These are phyloP conservation scores for Angophora floribunda DNA, from an alignment of 345 rosid species.

Conservation along the genomic window DNA sequence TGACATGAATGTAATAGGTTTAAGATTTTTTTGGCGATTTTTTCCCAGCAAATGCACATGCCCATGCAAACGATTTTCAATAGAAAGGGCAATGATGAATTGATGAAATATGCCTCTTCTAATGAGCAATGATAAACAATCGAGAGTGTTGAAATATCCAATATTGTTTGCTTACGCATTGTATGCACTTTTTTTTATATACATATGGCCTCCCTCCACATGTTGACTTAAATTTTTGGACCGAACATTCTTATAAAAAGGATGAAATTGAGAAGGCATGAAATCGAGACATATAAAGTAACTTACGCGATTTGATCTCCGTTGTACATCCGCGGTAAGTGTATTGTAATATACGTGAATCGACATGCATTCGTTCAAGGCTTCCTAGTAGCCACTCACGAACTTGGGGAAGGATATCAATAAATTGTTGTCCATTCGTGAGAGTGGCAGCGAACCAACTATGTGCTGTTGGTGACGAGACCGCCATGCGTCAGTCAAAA, in stretches of 20 bases:
- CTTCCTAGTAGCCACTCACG: not conserved
- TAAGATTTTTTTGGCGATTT: too few species aligned
- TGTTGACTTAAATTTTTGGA: not conserved
- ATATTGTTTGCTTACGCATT: not conserved
- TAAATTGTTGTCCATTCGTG: not conserved
- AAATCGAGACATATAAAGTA: not conserved
- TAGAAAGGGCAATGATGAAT: not conserved
- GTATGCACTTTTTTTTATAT: not conserved
- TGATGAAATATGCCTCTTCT: not conserved
- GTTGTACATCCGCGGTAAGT: not conserved
- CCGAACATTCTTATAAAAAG: not conserved
- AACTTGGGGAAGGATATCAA: not conserved
- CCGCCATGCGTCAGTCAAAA: not conserved
- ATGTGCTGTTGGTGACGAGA: not conserved
- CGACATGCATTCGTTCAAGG: not conserved
- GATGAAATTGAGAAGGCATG: not conserved
- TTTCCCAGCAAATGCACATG: not conserved
- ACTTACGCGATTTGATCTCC: not conserved
- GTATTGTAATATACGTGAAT: not conserved
- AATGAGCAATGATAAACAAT: not conserved
- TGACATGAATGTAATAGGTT: too few species aligned
- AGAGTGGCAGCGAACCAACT: not conserved
- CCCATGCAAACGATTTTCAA: not conserved
- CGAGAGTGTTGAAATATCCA: not conserved
- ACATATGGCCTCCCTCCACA: not conserved